Conservation (phyloP, 768 basidiomycete genomes). For the Arthromyces matolae region DNA sequence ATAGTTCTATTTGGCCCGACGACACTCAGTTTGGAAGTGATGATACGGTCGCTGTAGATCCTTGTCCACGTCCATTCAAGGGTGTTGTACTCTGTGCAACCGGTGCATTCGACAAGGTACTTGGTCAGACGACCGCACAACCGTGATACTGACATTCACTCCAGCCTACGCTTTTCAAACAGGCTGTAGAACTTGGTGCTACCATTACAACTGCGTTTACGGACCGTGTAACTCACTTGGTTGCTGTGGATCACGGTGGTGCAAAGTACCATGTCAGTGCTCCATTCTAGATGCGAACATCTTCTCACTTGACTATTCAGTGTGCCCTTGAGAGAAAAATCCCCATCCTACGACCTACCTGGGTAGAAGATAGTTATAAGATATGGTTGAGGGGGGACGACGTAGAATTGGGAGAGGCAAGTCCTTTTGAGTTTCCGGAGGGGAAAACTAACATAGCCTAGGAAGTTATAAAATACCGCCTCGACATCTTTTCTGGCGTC, state of each 20-base stretch:
- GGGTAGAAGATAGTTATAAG: slow-evolving; percentile 70
- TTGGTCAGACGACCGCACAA: slow-evolving; percentile 14
- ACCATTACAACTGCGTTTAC: slow-evolving; percentile 68
- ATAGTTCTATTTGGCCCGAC: slow-evolving; percentile 37
- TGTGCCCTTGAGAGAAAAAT: slow-evolving; percentile 79
- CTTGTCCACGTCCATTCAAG: slow-evolving; percentile 65
- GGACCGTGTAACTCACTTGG: slow-evolving; percentile 81
- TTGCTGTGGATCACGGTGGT: slow-evolving; percentile 77
- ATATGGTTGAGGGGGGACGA: slow-evolving; percentile 81
- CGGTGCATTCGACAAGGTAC: slow-evolving; percentile 75
- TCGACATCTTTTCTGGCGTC: slow-evolving; percentile 71
- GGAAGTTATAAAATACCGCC: slow-evolving; percentile 57
- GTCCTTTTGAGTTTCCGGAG: slow-evolving; percentile 14
- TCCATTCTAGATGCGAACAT: neutral
- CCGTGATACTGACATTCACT: neutral
- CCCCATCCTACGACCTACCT: slow-evolving; percentile 74
- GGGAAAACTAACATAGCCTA: slow-evolving; percentile 24
- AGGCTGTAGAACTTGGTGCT: slow-evolving; percentile 82
- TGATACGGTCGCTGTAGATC: slow-evolving; percentile 42
- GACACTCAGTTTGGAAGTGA: slow-evolving; percentile 49
- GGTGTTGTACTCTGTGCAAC: slow-evolving; percentile 70
- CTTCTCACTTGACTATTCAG: slow-evolving; percentile 36
- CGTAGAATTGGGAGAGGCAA: slow-evolving; percentile 61
- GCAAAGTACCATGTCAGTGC: slow-evolving; percentile 72
- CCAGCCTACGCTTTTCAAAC: slow-evolving; percentile 68